phyloP scores from a whole-genome alignment of 805 yeast species.

The Saccharomycopsis oosterbeekiorum region DNA sequence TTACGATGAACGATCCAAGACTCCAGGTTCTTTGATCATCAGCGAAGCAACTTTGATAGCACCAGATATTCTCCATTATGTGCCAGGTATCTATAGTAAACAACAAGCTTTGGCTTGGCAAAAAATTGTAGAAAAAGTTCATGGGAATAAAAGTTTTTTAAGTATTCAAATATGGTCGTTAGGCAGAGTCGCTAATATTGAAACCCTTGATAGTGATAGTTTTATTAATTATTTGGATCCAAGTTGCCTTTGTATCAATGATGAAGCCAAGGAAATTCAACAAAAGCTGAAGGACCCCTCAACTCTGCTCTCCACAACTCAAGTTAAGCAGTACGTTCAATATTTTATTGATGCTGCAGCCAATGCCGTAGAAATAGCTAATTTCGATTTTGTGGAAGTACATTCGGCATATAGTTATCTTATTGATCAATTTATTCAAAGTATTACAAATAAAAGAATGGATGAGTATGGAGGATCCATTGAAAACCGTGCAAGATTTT shows the following conservation, averaged over 20 bases:
- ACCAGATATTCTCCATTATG: conserved; percentile 22
- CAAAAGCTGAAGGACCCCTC: conserved; percentile 24
- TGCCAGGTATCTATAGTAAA: conserved; percentile 26
- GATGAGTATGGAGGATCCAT: conserved; percentile 49
- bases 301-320: conserved; percentile 24
- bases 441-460: conserved; percentile 34
- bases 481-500: conserved; percentile 39
- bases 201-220: conserved; percentile 28
- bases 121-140: conserved; percentile 25
- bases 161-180: conserved; percentile 37
- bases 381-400: conserved; percentile 54
- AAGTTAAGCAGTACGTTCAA: conserved; percentile 28
- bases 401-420: conserved; percentile 64
- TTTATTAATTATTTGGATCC: conserved; percentile 32
- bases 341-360: conserved; percentile 39
- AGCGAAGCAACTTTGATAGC: conserved; percentile 51
- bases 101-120: conserved; percentile 30
- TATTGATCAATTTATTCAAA: conserved; percentile 44
- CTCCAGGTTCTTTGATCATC: conserved; percentile 48
- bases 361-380: conserved; percentile 27
- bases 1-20: conserved; percentile 44
- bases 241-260: conserved; percentile 27
- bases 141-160: conserved; percentile 27
- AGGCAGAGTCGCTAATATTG: conserved; percentile 37
- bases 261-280: conserved; percentile 29